Conservation (phyloP, 2,329 filamentous ascomycete species). For the Cucurbitaria berberidis region DNA sequence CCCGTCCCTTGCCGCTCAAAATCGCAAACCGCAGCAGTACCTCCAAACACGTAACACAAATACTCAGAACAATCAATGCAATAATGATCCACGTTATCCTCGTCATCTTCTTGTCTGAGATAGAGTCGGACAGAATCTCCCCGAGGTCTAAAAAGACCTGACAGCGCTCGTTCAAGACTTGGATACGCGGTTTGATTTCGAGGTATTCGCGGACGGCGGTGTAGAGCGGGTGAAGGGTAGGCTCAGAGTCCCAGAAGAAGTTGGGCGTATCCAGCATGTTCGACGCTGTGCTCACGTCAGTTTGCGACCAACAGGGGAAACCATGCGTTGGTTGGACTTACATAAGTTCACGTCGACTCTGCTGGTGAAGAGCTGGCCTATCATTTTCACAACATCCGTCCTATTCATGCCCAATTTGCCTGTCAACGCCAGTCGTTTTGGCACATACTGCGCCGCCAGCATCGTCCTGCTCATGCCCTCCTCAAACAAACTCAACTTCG, state of each 20-base stretch:
- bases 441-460: slow-evolving; percentile 89
- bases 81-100: slow-evolving; percentile 98
- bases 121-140: slow-evolving; percentile 90
- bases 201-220: slow-evolving; percentile 94
- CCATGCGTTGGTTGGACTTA: slow-evolving; percentile 60
- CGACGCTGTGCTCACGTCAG: slow-evolving; percentile 65
- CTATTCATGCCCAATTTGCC: slow-evolving; percentile 90
- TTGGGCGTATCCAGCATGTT: slow-evolving; percentile 96
- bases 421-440: slow-evolving; percentile 84
- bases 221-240: slow-evolving; percentile 92
- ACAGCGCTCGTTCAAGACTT: slow-evolving; percentile 96
- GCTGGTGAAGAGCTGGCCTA: slow-evolving; percentile 89
- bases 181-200: slow-evolving; percentile 94
- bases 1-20: slow-evolving; percentile 34
- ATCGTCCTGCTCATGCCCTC: slow-evolving; percentile 95
- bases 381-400: slow-evolving; percentile 88
- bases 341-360: slow-evolving; percentile 97
- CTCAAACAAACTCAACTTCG: slow-evolving; percentile 94
- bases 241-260: slow-evolving; percentile 98
- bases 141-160: slow-evolving; percentile 95
- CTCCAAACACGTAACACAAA: slow-evolving; percentile 88
- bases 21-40: slow-evolving; percentile 78
- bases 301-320: neutral
- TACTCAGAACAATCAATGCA: slow-evolving; percentile 86
- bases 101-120: slow-evolving; percentile 95